These are phyloP conservation scores for Glycine tomentella DNA, from an alignment of 306 rosid species.

Conservation along the genomic window DNA sequence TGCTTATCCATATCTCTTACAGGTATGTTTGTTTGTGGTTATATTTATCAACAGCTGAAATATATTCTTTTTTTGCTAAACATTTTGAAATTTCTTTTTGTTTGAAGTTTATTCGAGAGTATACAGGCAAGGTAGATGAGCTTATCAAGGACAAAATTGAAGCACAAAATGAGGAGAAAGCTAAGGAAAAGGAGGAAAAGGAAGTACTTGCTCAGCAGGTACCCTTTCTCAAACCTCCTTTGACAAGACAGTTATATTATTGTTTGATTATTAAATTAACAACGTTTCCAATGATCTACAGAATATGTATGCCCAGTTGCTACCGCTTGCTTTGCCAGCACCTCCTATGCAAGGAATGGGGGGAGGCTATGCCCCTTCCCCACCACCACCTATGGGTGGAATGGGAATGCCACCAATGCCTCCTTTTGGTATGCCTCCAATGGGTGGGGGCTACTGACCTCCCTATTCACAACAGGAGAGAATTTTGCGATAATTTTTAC, in stretches of 20 bases:
- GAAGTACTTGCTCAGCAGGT: conserved; percentile 90
- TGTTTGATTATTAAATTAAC: conserved; percentile 34
- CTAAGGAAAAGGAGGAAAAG: conserved; percentile 88
- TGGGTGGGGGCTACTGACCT: conserved; percentile 49
- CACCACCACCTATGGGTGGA: conserved; percentile 82
- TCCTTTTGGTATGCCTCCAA: conserved; percentile 38
- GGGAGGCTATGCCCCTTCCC: conserved; percentile 62
- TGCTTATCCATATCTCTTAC: conserved; percentile 86
- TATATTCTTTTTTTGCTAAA: conserved; percentile 23
- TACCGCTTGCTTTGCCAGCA: conserved; percentile 96
- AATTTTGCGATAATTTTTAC: conserved; percentile 15
- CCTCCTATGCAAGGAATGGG: conserved; percentile 94
- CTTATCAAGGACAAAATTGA: conserved; percentile 83
- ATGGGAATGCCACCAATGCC: conserved; percentile 86
- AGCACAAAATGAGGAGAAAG: conserved; percentile 75
- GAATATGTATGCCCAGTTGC: conserved; percentile 97
- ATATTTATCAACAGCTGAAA: background rate
- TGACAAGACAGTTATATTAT: conserved; percentile 3
- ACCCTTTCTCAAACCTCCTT: conserved; percentile 24
- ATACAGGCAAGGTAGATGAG: conserved; percentile 86
- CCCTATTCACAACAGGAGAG: conserved; percentile 18
- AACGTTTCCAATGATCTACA: conserved; percentile 56
- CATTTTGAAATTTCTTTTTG: background rate
- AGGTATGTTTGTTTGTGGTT: conserved; percentile 52
- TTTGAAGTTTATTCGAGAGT: conserved; percentile 84